Conservation (phyloP, 2,329 filamentous ascomycete species). For the Alternaria gansuensis region DNA sequence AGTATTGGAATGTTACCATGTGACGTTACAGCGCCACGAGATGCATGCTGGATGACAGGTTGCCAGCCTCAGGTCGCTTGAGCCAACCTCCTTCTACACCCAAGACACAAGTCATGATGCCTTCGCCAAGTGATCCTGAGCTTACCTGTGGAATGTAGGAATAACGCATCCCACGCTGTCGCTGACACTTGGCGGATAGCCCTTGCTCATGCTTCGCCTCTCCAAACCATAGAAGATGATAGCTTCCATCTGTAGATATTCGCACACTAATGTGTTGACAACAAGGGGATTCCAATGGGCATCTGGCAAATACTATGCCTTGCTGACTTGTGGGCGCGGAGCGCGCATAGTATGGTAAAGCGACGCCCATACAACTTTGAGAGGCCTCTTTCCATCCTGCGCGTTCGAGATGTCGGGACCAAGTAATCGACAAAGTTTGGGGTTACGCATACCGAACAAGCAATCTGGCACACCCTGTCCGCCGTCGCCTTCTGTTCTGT, state of each 20-base stretch:
- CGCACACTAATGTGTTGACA: not conserved
- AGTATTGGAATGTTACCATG: slow-evolving; percentile 8
- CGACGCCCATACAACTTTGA: not conserved
- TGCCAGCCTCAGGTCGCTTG: slow-evolving; percentile 17
- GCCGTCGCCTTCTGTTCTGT: not conserved
- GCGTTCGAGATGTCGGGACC: not conserved
- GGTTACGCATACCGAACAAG: not conserved
- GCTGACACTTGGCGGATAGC: slow-evolving; percentile 22
- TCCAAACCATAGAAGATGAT: not conserved
- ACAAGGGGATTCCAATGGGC: not conserved
- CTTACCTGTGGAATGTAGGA: slow-evolving; percentile 13
- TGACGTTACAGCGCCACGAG: slow-evolving; percentile 26
- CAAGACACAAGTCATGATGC: slow-evolving; percentile 16
- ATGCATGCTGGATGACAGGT: slow-evolving; percentile 21
- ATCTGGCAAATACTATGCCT: not conserved
- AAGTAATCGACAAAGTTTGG: slow-evolving; percentile 4
- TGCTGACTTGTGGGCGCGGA: not conserved
- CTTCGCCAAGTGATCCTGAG: slow-evolving; percentile 24
- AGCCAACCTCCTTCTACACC: slow-evolving; percentile 18
- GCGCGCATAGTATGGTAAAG: not conserved
- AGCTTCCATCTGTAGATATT: not conserved
- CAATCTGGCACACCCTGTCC: not conserved
- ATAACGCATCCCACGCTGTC: slow-evolving; percentile 22
- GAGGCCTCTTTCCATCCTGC: not conserved
- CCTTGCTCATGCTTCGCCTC: slow-evolving; percentile 10